phyloP scores from a whole-genome alignment of 1,139 yeast species.

The Keqinozyma sinolaborantium region DNA sequence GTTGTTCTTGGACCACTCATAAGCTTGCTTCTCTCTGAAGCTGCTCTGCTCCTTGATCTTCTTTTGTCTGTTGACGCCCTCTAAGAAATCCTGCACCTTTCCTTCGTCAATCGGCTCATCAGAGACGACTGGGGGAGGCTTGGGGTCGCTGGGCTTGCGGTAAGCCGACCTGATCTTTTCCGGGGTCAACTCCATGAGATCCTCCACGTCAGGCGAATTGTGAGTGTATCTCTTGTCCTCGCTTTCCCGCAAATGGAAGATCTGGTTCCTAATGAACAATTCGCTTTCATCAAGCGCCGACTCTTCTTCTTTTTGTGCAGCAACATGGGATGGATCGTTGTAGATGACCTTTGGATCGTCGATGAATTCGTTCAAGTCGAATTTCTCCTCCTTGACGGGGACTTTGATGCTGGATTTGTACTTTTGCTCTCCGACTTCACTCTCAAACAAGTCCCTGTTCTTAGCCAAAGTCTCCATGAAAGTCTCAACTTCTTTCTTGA shows the following conservation, averaged over 20 bases:
- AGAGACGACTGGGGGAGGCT: background rate
- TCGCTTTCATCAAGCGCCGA: conserved; percentile 13
- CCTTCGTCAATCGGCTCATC: conserved; percentile 2
- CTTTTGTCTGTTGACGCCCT: conserved; percentile 38
- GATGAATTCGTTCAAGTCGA: conserved; percentile 22
- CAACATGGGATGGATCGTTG: conserved; percentile 19
- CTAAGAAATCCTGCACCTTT: conserved; percentile 30
- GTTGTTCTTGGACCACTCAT: conserved; percentile 45
- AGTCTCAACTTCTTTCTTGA: conserved; percentile 4
- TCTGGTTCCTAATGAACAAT: conserved; percentile 13
- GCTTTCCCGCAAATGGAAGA: conserved; percentile 8
- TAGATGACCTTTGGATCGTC: conserved; percentile 11
- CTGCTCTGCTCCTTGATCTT: conserved; percentile 38
- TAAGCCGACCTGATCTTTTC: conserved; percentile 13
- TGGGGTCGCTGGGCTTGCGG: no score
- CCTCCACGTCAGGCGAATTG: conserved; percentile 11
- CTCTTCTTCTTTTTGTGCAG: conserved; percentile 13
- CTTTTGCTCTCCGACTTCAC: conserved; percentile 3
- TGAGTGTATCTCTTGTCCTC: conserved; percentile 3
- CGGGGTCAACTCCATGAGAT: conserved; percentile 13
- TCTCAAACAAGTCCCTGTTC: conserved; percentile 7
- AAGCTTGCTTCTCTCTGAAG: conserved; percentile 50
- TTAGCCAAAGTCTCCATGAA: conserved; percentile 7
- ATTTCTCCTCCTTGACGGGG: conserved; percentile 11
- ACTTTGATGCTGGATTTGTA: conserved; percentile 8